Conservation (phyloP, 768 basidiomycete species). For the Tricholoma sp. region DNA sequence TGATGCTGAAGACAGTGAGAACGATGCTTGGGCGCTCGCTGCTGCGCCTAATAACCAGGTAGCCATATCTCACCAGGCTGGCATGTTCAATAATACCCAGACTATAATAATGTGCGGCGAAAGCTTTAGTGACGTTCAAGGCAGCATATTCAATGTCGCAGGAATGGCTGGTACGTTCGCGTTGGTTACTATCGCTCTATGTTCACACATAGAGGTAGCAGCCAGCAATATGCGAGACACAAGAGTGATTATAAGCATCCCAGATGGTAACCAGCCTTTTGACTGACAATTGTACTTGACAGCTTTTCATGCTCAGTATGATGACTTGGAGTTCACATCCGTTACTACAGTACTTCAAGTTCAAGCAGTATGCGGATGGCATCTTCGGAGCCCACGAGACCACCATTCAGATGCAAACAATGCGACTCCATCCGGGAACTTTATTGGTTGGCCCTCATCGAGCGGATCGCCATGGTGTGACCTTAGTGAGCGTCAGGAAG, state of each 20-base stretch:
- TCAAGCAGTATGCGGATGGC: background rate
- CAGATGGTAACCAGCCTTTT: background rate
- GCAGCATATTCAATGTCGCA: background rate
- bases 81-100: background rate
- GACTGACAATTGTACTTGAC: background rate
- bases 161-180: background rate
- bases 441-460: background rate
- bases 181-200: background rate
- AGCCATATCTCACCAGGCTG: background rate
- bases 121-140: background rate
- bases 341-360: too few relatives aligned
- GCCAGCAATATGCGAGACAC: background rate
- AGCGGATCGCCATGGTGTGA: background rate
- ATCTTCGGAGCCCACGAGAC: background rate
- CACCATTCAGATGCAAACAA: background rate
- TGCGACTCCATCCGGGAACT: background rate
- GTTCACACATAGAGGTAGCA: too few relatives aligned
- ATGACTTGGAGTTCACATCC: background rate
- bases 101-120: background rate
- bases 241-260: background rate
- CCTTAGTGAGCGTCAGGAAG: background rate
- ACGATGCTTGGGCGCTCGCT: background rate
- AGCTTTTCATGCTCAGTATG: background rate
- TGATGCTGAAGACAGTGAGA: background rate
- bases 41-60: background rate